Conservation (phyloP, 129 eudicot genomes). For the Lactuca saligna region DNA sequence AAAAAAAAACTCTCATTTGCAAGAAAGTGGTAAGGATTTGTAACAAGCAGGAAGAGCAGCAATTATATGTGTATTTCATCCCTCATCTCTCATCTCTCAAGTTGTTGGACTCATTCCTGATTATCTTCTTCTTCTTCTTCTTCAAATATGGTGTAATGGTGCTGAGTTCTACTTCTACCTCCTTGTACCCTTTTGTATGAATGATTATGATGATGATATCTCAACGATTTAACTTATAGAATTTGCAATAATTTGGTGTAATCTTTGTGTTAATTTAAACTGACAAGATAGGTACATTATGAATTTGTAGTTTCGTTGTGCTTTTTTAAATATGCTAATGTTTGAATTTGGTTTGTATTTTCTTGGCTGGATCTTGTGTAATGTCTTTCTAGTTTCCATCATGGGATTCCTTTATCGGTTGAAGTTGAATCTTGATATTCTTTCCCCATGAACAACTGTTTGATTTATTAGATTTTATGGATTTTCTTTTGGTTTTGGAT, state of each 20-base stretch:
- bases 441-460: background rate
- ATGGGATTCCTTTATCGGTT: background rate
- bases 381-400: background rate
- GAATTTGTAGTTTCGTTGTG: conserved; percentile 27
- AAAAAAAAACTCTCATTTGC: background rate
- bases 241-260: conserved; percentile 38
- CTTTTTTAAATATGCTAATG: conserved; percentile 23
- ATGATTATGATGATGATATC: conserved; percentile 10
- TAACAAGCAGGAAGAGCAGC: conserved; percentile 29
- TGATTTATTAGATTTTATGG: too few species aligned
- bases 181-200: conserved; percentile 24
- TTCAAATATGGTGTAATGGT: conserved; percentile 18
- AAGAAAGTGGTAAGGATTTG: conserved; percentile 30
- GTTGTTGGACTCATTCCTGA: conserved; percentile 26
- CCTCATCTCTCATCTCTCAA: conserved; percentile 1
- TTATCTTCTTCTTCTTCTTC: conserved; percentile 10
- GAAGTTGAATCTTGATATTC: too few species aligned
- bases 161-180: conserved; percentile 20
- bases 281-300: conserved; percentile 22
- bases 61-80: conserved; percentile 27
- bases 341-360: conserved; percentile 26
- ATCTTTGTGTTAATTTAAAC: conserved; percentile 28
- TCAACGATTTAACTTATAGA: conserved; percentile 25
- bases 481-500: too few species aligned
- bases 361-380: background rate